Evolutionary conservation across 352 stramenopile genomes (phyloP).

Genomic region (Hyaloperonospora brassicae): DNA sequence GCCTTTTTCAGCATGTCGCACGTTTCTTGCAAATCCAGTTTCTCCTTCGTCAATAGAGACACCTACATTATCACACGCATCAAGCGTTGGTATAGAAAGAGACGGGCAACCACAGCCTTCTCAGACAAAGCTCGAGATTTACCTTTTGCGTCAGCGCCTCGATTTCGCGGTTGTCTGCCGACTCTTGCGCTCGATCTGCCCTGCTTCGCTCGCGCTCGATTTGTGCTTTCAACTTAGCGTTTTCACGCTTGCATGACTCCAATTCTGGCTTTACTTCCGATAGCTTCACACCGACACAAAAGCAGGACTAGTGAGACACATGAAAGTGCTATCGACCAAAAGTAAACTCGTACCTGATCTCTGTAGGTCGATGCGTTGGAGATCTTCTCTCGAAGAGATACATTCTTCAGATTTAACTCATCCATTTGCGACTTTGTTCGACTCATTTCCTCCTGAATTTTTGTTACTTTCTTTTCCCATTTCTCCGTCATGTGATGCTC

Average conservation of each 20-base stretch:
- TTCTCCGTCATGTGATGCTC: constrained; percentile 61
- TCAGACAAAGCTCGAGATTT: background rate
- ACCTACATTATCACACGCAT: constrained; percentile 14
- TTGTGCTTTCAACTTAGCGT: constrained; percentile 40
- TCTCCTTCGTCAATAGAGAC: constrained; percentile 31
- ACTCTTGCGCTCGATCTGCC: constrained; percentile 22
- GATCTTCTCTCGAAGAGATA: constrained; percentile 61
- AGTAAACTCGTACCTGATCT: constrained; percentile 47
- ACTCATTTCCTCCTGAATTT: constrained; percentile 54
- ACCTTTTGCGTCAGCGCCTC: constrained; percentile 37
- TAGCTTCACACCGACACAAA: constrained; percentile 27
- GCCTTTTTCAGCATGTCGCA: constrained; percentile 31
- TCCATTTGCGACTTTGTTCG: constrained; percentile 68
- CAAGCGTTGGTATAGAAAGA: background rate
- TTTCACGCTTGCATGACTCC: constrained; percentile 40
- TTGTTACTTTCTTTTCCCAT: constrained; percentile 69
- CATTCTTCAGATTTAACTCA: constrained; percentile 72
- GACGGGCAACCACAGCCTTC: background rate
- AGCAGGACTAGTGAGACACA: constrained; percentile 6
- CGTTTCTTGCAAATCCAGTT: constrained; percentile 27
- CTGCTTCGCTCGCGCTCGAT: constrained; percentile 34
- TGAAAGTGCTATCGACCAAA: background rate
- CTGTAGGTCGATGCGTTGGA: constrained; percentile 45
- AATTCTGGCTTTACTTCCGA: constrained; percentile 48
- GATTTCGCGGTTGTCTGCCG: constrained; percentile 29